Base-by-base conservation (phyloP, 2,329 filamentous ascomycete genomes). In the Pseudocercospora macadamiae region DNA sequence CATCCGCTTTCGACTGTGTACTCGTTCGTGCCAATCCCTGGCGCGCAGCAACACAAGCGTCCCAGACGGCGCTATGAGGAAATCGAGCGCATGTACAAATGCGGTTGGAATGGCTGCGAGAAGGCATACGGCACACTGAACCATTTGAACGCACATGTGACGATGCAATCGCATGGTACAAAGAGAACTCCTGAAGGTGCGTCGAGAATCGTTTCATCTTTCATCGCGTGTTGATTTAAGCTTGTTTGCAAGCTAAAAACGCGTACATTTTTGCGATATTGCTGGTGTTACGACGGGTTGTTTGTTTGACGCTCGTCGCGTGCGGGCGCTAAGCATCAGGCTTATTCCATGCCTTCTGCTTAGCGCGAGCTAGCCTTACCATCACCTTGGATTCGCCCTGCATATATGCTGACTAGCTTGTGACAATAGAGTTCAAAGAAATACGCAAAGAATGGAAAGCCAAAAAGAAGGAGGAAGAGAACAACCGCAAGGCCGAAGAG, bases 21-120 rank as follows among this genome's bases (percentile, higher is more conserved):
- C 75, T 97, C 93, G 0, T 97, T 99, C 72, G 95, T 97, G 28
- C 93, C 95, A 0, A 97, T 97, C 70, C 95, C 95, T 1, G 95
- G 95, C 64, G 91, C 93, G 10, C 93, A 97, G 74, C 95, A 99
- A 74, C 93, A 97, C 76, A 99, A 99, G 81, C 87, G 95, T 59
- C 95, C 95, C 10, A 86, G 95, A 64, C 84, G 95, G 70, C 86
- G 95, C 54, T 99, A 97, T 70, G 95, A 99, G 77, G 95, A 99
- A 75, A 99, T 99, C 69, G 95, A 99, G 80, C 88, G 95, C 73
- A 97, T 99, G 95, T 97, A 99, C 82, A 97, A 97, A 77, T 99
- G 95, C 73, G 95, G 93, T 23, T 97, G 92, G 91, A 93, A 97
- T 66, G 93, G 93, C 7, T 99, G 95, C 73, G 95, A 99, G 77